Evolutionary conservation across 306 rosid species (phyloP), one percentile per base, ranked within the genome.

Genomic region (Vigna radiata): DNA sequence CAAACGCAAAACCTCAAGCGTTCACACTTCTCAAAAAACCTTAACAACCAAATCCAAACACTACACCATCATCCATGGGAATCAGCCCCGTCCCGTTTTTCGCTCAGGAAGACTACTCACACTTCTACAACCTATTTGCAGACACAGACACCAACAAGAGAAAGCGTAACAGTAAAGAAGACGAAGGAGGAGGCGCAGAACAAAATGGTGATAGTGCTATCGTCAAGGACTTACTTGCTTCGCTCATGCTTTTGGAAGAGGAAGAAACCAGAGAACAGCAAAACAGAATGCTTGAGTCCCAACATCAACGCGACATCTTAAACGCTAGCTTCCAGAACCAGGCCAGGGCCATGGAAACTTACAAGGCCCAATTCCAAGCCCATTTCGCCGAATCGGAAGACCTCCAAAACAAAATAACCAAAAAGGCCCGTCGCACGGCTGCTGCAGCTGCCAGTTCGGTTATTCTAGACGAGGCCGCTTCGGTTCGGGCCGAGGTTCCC

Each of bases 31-130:
- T 36, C 78, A 43, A 33, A 14, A 47, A 7, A 36, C 8, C n/a
- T 3, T 0, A 21, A 4, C 27, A 56, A n/a, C 47, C 7, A 73
- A 73, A 25, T 3, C 61, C 11, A 27, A 2, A 7, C 67, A 27
- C 71, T 25, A 25, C 27, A 25, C 27, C 27, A 25, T 14, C 27
- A 25, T 14, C 33, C 67, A 82, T 91, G 95, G 97, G 90, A 83
- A 88, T 88, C 39, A 70, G 72, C 60, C 49, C 84, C 1, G 16
- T 81, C 25, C 79, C 91, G 18, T 82, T 88, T 63, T 82, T 86
- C 7, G 77, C n/a, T 44, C 90, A 84, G 64, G 95, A 91, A 6
- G 97, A 91, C n/a, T 72, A 50, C 39, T 77, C 81, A 0, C 84
- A 81, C 55, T 77, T 79, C 72, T 61, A 69, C 15, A 68, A 18